Evolutionary conservation across 2,329 filamentous ascomycete genomes (phyloP), one percentile per base, ranked within the genome.

Genomic region (Alternaria solani): DNA sequence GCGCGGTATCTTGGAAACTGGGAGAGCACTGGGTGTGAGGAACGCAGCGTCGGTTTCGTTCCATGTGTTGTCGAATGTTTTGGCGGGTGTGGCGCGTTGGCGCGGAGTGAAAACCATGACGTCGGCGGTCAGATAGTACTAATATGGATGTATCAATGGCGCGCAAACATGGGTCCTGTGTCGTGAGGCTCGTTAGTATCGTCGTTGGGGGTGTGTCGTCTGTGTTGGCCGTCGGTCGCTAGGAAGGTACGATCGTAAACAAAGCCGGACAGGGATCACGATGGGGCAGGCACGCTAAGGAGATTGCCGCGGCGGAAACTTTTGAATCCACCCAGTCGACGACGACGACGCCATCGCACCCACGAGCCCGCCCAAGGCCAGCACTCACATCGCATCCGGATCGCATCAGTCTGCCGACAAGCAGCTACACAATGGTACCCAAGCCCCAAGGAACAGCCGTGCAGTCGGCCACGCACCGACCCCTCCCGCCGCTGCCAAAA

Each of bases 401-500:
- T 32, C 14, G 16, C 9, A 30, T 12, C 11, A 16, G 5, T 23
- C 36, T 30, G 42, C 43, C 36, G 49, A 56, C 51, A 58, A 32
- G n/a, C 32, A 51, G 20, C 59, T 48, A 26, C 69, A 64, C 54
- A 34, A 79, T 79, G 75, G 75, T 77, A 5, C 76, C 76, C 4
- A 78, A 78, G 57, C 76, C 76, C 14, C 73, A 76, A 49, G 70
- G 70, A 48, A 62, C 65, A 39, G 64, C 75, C 56, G 66, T 72
- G 30, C 74, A 76, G 64, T 75, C 78, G 57, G 73, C 71, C 65
- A 79, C 78, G 25, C 75, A 79, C 59, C 82, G 84, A 39, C 83
- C 83, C 64, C 81, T 89, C 14, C 87, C 87, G 38, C 87, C 87
- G 20, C 81, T 89, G 3, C 85, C 82, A 5, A 87, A 89, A 73